These are phyloP conservation scores for Pelargonium australe DNA, from an alignment of 441 rosid genomes.

Conservation along the genomic window DNA sequence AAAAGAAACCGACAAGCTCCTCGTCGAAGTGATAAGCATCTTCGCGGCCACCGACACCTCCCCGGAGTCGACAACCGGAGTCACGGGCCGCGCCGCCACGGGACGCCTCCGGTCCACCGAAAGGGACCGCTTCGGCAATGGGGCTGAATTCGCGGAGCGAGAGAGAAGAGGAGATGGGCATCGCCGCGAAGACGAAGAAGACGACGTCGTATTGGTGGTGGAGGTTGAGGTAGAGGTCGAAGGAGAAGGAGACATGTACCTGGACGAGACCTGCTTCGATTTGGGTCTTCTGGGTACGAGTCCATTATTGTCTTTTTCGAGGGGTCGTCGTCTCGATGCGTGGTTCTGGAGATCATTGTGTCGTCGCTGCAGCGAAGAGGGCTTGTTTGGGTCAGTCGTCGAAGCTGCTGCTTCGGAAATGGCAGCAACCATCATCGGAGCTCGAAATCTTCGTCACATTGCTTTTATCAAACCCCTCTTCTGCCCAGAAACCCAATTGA, in stretches of 20 bases:
- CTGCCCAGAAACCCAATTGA: neutral
- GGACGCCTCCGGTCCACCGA: constrained; percentile 25
- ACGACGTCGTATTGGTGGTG: constrained; percentile 31
- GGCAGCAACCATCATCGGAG: neutral
- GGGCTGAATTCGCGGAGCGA: constrained; percentile 24
- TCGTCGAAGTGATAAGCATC: constrained; percentile 55
- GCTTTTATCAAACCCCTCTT: no score
- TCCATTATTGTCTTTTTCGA: constrained; percentile 1
- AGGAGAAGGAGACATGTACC: constrained; percentile 80
- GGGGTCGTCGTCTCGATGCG: neutral
- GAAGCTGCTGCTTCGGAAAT: neutral
- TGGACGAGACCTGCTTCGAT: constrained; percentile 60
- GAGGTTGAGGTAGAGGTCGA: constrained; percentile 44
- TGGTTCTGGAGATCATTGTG: neutral
- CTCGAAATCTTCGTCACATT: no score
- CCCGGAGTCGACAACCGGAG: constrained; percentile 24
- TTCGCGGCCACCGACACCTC: constrained; percentile 44
- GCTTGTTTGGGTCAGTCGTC: neutral
- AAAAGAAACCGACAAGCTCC: constrained; percentile 65
- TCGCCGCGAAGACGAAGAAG: constrained; percentile 30
- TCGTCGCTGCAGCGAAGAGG: neutral
- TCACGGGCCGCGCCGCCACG: constrained; percentile 18
- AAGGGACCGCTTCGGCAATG: constrained; percentile 52
- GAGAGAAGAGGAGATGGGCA: neutral
- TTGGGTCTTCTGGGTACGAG: constrained; percentile 37